These are phyloP conservation scores for Stagonosporopsis rhizophila DNA, from an alignment of 2,329 filamentous ascomycete genomes.

Conservation along the genomic window DNA sequence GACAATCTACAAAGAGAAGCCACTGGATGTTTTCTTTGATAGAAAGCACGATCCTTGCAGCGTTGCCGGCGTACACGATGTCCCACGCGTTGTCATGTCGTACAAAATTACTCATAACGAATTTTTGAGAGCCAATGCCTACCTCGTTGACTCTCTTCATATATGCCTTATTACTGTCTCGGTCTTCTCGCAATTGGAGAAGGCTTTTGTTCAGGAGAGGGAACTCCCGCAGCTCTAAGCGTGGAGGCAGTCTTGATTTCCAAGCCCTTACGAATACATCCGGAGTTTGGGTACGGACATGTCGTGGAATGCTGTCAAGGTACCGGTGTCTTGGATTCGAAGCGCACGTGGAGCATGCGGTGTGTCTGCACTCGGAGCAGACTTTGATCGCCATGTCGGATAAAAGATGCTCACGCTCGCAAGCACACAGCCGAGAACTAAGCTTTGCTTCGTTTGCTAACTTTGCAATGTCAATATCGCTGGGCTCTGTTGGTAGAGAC, in stretches of 20 bases:
- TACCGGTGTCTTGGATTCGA: slow-evolving; percentile 63
- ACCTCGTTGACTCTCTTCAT: slow-evolving; percentile 16
- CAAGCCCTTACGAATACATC: slow-evolving; percentile 55
- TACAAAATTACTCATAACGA: slow-evolving; percentile 27
- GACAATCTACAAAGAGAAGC: slow-evolving; percentile 56
- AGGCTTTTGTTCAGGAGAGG: slow-evolving; percentile 10
- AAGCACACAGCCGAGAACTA: slow-evolving; percentile 61
- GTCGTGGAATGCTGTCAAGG: neutral
- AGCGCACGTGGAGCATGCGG: slow-evolving; percentile 61
- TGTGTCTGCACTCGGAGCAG: slow-evolving; percentile 63
- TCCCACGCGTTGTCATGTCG: slow-evolving; percentile 51
- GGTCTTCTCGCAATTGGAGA: neutral
- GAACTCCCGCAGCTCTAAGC: slow-evolving; percentile 31
- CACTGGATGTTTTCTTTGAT: slow-evolving; percentile 53
- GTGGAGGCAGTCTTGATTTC: slow-evolving; percentile 34
- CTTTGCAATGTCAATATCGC: slow-evolving; percentile 19
- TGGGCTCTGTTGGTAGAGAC: neutral
- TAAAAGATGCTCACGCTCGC: slow-evolving; percentile 59
- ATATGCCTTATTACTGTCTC: slow-evolving; percentile 13
- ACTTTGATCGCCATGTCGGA: slow-evolving; percentile 51
- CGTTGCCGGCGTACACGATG: slow-evolving; percentile 50
- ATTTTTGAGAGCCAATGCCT: slow-evolving; percentile 16
- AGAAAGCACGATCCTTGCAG: slow-evolving; percentile 50
- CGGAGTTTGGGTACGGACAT: slow-evolving; percentile 47
- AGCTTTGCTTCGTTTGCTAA: slow-evolving; percentile 33